Percentiles rank a stretch among this genome's conserved stretches.
Conservation (phyloP, 441 rosid species). For the Pelargonium cotyledonis region DNA sequence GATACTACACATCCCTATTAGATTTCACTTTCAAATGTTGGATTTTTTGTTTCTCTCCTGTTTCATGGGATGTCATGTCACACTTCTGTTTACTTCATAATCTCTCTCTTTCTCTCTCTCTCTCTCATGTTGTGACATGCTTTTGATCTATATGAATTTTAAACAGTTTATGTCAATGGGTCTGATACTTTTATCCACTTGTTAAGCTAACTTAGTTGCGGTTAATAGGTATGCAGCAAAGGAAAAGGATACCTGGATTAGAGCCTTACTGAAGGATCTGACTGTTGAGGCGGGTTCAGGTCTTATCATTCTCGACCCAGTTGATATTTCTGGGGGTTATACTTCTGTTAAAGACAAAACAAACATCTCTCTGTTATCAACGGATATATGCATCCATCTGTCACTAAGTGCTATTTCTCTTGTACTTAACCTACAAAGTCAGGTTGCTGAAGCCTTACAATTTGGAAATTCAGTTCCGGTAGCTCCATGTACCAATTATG, state of each 20-base stretch:
- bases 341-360: slow-evolving; percentile 90
- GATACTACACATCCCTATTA: neutral
- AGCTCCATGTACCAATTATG: slow-evolving; percentile 82
- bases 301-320: slow-evolving; percentile 84
- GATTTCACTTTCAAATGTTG: neutral
- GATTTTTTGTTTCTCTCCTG: no score
- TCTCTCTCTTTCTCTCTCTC: no score
- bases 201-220: neutral
- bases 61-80: no score
- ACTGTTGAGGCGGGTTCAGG: slow-evolving; percentile 97
- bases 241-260: slow-evolving; percentile 92
- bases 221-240: slow-evolving; percentile 82
- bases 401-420: slow-evolving; percentile 90
- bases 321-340: slow-evolving; percentile 85
- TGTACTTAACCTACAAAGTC: slow-evolving; percentile 79
- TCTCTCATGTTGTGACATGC: no score
- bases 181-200: no score
- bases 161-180: no score
- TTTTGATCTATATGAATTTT: no score
- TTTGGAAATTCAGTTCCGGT: slow-evolving; percentile 84
- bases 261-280: slow-evolving; percentile 80
- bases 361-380: slow-evolving; percentile 73
- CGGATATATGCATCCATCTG: slow-evolving; percentile 84
- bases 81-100: no score
- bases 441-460: slow-evolving; percentile 75